Evolutionary conservation across 2,329 filamentous ascomycete genomes (phyloP), one percentile per base, ranked within the genome.

Genomic region (Periconia sp.): DNA sequence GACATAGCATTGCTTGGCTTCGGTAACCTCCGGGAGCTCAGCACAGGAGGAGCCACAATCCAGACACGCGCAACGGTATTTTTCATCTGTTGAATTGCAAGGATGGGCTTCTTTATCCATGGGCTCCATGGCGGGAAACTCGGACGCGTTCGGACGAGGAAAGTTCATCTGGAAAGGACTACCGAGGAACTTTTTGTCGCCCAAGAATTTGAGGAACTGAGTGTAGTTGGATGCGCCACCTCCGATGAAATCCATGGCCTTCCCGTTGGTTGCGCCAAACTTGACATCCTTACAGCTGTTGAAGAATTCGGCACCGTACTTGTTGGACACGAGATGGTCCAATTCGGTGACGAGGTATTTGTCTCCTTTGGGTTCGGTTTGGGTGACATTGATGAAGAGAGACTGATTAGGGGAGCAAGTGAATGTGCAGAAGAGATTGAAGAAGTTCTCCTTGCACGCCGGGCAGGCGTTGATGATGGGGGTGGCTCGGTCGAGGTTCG

Each of bases 141-240:
- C 73, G 58, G 86, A 85, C 8, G 82, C 73, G 10, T 74, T 78
- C 55, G 74, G 84, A 59, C 75, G 78, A 10, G 85, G 93, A 65
- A 94, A 99, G 78, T 99, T 95, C 77, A 99, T 97, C 78, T 99
- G 94, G 74, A 99, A 99, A 0, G 94, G 94, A 52, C 93, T 97
- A 3, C 95, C 95, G 19, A 93, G 82, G 2, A 87, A 81, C 73
- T 95, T 95, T 79, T 96, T 93, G 73, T 96, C 88, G 15, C 94
- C 94, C 33, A 99, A 77, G 65, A 97, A 99, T 68, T 92, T 93
- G 61, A 99, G 78, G 63, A 99, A 89, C 41, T 89, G 84, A 0
- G 86, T 85, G 72, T 93, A 95, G 71, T 97, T 90, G 74, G 92
- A 93, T 13, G 94, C 94, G 15, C 93, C 92, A 15, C 94, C 94